Evolutionary conservation across 257 asterid species (phyloP).

Genomic region (Petunia secreta): DNA sequence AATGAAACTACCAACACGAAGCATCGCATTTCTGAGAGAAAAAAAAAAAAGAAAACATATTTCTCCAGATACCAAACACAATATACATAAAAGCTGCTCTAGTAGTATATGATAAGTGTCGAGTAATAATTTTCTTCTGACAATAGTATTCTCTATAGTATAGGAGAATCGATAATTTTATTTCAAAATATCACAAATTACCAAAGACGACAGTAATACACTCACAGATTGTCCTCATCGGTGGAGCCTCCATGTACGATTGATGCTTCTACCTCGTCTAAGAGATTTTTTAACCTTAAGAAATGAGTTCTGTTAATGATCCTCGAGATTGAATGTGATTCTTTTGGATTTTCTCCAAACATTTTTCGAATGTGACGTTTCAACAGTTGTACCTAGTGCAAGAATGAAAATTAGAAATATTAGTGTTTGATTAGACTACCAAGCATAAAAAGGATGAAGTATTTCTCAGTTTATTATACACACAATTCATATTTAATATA

Average conservation of each 20-base stretch:
- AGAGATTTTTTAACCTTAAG: slow-evolving; percentile 47
- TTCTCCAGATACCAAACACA: too few species aligned
- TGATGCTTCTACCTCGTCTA: slow-evolving; percentile 62
- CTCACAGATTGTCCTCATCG: slow-evolving; percentile 69
- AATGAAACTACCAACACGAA: too few species aligned
- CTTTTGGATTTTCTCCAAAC: slow-evolving; percentile 67
- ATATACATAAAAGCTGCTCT: too few species aligned
- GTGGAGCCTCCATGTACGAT: slow-evolving; percentile 64
- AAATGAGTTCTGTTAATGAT: slow-evolving; percentile 60
- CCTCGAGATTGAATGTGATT: slow-evolving; percentile 47
- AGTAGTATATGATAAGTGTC: too few species aligned
- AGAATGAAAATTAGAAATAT: not conserved
- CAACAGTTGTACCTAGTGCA: slow-evolving; percentile 56
- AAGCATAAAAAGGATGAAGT: not conserved
- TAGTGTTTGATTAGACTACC: not conserved
- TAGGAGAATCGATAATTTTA: too few species aligned
- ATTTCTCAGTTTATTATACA: not conserved
- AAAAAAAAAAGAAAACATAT: not conserved
- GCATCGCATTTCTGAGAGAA: too few species aligned
- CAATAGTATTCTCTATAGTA: too few species aligned
- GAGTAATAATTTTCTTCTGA: too few species aligned
- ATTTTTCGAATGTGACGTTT: slow-evolving; percentile 40
- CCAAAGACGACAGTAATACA: not conserved
- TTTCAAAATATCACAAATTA: too few species aligned
- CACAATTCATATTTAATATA: too few species aligned